phyloP scores from a whole-genome alignment of 306 rosid genomes.

The Vicia villosa region DNA sequence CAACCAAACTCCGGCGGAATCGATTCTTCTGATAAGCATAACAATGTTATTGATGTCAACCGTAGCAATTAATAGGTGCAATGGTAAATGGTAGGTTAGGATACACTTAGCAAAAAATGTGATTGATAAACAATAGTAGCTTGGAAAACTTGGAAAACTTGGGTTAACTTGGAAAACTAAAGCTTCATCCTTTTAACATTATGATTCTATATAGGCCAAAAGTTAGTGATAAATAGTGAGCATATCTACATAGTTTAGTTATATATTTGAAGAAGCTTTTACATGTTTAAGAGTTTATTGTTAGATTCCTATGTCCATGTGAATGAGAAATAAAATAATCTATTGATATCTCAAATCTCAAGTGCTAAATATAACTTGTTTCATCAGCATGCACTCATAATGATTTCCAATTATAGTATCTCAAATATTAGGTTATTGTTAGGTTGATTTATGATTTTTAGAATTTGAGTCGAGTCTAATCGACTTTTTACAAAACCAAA shows the following conservation, averaged over 20 bases:
- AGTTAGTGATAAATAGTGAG: background rate
- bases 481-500: no score
- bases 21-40: slow-evolving; percentile 44
- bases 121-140: background rate
- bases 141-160: no score
- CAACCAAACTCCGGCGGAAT: slow-evolving; percentile 39
- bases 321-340: slow-evolving; percentile 23
- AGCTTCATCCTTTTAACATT: no score
- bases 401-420: slow-evolving; percentile 16
- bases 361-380: slow-evolving; percentile 11
- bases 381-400: slow-evolving; percentile 22
- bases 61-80: background rate
- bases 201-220: no score
- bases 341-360: background rate
- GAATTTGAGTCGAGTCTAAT: background rate
- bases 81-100: slow-evolving; percentile 36
- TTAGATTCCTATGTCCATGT: slow-evolving; percentile 14
- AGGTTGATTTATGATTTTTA: slow-evolving; percentile 5
- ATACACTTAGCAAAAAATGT: slow-evolving; percentile 22
- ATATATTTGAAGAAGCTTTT: background rate
- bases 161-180: no score
- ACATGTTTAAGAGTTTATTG: slow-evolving; percentile 16
- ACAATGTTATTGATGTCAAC: slow-evolving; percentile 35
- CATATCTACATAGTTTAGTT: background rate
- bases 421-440: slow-evolving; percentile 22